phyloP scores from a whole-genome alignment of 345 rosid species.

The Eucalyptus tenuipes region DNA sequence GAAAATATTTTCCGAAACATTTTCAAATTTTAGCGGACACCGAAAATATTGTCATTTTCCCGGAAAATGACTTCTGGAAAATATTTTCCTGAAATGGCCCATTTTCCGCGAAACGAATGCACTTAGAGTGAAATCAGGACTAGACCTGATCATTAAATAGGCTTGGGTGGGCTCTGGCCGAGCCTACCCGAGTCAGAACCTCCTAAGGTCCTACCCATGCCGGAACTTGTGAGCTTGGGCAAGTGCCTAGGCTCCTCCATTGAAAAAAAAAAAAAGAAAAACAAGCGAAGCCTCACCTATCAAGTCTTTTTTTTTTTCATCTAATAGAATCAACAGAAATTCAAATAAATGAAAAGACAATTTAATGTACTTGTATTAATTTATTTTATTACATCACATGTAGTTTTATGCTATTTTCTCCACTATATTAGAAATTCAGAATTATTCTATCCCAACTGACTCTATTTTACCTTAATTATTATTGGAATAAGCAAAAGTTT shows the following conservation, averaged over 20 bases:
- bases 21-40: too few relatives aligned
- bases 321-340: too few relatives aligned
- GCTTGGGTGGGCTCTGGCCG: fast-evolving
- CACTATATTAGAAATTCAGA: too few relatives aligned
- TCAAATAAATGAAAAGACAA: fast-evolving
- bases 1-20: too few relatives aligned
- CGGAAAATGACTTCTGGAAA: too few relatives aligned
- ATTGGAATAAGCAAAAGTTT: too few relatives aligned
- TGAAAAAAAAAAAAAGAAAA: fast-evolving
- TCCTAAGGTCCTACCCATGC: fast-evolving
- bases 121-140: fast-evolving
- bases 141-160: too few relatives aligned
- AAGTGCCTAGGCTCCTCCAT: not conserved
- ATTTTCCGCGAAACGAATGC: too few relatives aligned
- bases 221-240: not conserved
- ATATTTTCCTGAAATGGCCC: too few relatives aligned
- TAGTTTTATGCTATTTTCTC: not conserved
- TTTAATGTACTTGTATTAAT: not conserved
- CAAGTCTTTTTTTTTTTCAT: too few relatives aligned
- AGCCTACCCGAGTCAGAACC: fast-evolving
- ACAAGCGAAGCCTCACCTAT: not conserved
- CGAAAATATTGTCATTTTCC: too few relatives aligned
- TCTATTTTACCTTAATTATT: too few relatives aligned
- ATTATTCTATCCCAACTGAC: fast-evolving
- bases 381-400: not conserved